Conservation (phyloP, 352 stramenopile genomes). For the Heterotrichella gracilis region DNA sequence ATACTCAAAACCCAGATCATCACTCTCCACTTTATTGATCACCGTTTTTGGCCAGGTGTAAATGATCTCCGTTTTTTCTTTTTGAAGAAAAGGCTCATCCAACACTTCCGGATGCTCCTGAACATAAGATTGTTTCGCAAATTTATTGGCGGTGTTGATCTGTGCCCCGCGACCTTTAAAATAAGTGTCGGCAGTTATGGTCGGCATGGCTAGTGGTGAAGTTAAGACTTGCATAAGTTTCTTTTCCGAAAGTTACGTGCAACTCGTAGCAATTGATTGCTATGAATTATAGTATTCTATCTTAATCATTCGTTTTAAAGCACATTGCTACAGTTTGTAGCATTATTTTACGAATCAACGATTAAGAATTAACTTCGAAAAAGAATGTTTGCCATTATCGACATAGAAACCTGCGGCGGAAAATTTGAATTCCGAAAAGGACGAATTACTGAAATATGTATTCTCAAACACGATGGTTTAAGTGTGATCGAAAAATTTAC, state of each 20-base stretch:
- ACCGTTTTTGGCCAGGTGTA: neutral
- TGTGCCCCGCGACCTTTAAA: neutral
- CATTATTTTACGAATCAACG: neutral
- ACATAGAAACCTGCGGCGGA: neutral
- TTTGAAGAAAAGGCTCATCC: neutral
- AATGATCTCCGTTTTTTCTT: slow-evolving; percentile 3
- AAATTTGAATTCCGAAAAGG: slow-evolving; percentile 1
- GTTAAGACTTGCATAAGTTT: neutral
- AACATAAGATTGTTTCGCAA: neutral
- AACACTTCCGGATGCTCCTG: neutral
- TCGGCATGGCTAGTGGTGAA: no score
- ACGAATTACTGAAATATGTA: neutral
- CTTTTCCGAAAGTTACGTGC: neutral
- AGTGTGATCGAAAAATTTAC: neutral
- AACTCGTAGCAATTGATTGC: neutral
- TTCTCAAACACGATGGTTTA: neutral
- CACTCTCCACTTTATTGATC: slow-evolving; percentile 2
- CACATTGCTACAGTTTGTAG: neutral
- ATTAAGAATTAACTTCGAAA: neutral
- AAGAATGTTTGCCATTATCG: neutral
- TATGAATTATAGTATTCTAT: slow-evolving; percentile 10
- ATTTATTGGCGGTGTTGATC: neutral
- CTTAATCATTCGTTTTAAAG: no score
- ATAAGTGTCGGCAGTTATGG: neutral
- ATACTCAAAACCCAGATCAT: neutral